A percentile compares a stretch with the other conserved stretches of the same genome.
Conservation (phyloP, 208 protist species). For the Trypanosoma caninum region DNA sequence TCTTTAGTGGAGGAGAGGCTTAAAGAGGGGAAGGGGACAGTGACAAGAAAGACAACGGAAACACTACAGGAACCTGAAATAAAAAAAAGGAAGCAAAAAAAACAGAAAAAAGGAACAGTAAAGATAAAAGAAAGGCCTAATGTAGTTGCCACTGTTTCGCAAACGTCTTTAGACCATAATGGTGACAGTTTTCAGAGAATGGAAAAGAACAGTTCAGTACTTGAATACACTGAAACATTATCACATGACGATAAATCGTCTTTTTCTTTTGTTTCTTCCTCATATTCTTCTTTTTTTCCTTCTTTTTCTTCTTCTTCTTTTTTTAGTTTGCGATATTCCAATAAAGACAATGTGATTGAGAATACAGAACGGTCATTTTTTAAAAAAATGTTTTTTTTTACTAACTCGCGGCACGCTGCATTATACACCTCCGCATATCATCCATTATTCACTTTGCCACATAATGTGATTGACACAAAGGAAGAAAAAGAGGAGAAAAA, state of each 20-base stretch:
- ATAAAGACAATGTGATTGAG: background rate
- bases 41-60: no score
- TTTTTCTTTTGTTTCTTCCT: conserved; percentile 5
- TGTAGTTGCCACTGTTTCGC: no score
- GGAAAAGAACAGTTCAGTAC: no score
- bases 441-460: no score
- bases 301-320: conserved; percentile 2
- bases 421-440: conserved; percentile 6
- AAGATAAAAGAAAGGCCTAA: no score
- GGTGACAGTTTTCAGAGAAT: no score
- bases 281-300: conserved; percentile 6
- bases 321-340: background rate
- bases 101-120: no score
- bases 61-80: no score
- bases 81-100: no score
- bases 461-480: background rate
- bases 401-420: conserved; percentile 13
- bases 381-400: background rate
- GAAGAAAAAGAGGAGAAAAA: background rate
- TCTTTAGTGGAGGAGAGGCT: background rate
- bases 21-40: background rate
- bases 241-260: background rate
- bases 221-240: background rate
- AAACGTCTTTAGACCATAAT: no score
- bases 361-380: no score